Base-by-base conservation (phyloP, 306 rosid species). In the Amphicarpaea edgeworthii region DNA sequence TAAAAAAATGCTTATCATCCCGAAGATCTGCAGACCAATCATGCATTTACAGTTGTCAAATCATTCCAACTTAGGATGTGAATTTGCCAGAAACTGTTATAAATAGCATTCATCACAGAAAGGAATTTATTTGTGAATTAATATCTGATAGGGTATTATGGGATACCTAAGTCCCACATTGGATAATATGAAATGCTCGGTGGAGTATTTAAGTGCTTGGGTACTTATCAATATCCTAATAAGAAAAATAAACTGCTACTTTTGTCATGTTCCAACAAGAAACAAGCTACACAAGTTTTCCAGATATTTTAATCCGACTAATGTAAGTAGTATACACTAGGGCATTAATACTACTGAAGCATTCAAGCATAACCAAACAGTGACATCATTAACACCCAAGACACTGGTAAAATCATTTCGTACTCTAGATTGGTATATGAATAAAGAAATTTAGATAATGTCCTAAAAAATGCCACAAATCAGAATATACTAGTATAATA, bases 1-100 rank as follows among this genome's bases (percentile, higher is more conserved):
- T 41, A 41, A 79, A 79, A 72, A 83, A 89, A 12, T 84, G 91
- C 75, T 86, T 73, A 57, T 89, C 94, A 49, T 91, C 97, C 28
- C 97, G 88, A 72, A 91, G 97, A 89, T 89, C 97, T 91, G 89
- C 82, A 77, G 2, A 59, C 41, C 49, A 64, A 53, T 67, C 47
- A 61, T 43, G 68, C 37, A 57, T 58, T 55, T 46, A 37, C 45
- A 49, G 79, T 47, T n/a, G 72, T 64, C 47, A 76, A 19, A 62
- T 54, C 21, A 63, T 65, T 24, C 24, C 24, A 72, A 49, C 12
- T 12, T 42, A 11, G 37, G 70, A 32, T 5, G 26, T 41, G 28
- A 54, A 45, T 26, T 37, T 64, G 63, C 23, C 6, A 14, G 65
- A 81, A 47, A n/a, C 40, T 30, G 24, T 61, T 50, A 17, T 19